phyloP scores from a whole-genome alignment of 108 stramenopile genomes.

The Craspedostauros australis region DNA sequence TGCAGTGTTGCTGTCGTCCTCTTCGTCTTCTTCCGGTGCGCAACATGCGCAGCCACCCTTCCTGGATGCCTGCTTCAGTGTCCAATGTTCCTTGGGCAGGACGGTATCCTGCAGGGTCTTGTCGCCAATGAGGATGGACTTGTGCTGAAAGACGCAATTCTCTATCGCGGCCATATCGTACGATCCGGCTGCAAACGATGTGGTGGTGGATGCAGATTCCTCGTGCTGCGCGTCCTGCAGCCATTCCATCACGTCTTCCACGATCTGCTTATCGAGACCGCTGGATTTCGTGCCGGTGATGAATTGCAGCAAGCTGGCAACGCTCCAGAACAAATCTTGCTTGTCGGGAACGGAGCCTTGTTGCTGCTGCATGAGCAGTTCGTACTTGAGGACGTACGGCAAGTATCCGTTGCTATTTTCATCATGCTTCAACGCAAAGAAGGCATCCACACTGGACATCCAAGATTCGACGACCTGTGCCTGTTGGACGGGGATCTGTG shows the following conservation, averaged over 20 bases:
- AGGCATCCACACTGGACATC: constrained; percentile 74
- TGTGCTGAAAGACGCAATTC: constrained; percentile 72
- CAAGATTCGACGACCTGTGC: constrained; percentile 69
- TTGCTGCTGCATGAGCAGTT: constrained; percentile 39
- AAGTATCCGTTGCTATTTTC: constrained; percentile 67
- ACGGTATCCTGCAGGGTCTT: constrained; percentile 80
- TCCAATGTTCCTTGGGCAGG: constrained; percentile 69
- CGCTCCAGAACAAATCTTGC: constrained; percentile 46
- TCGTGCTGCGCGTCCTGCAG: constrained; percentile 28
- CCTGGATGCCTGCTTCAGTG: constrained; percentile 56
- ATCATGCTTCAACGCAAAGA: constrained; percentile 66
- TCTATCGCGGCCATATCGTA: constrained; percentile 42
- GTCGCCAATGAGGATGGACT: constrained; percentile 72
- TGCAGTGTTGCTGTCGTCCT: constrained; percentile 10
- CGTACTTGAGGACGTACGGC: constrained; percentile 67
- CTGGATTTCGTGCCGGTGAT: constrained; percentile 63
- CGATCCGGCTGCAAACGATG: constrained; percentile 4
- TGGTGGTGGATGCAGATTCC: background rate
- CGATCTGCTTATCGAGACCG: constrained; percentile 35
- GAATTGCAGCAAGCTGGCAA: constrained; percentile 68
- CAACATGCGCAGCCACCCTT: constrained; percentile 49
- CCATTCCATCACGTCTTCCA: constrained; percentile 40
- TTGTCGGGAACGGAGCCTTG: constrained; percentile 34
- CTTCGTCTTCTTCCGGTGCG: constrained; percentile 32
- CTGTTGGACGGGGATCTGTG: constrained; percentile 41